These are phyloP conservation scores for Brassica juncea DNA, from an alignment of 345 rosid species.

Conservation along the genomic window DNA sequence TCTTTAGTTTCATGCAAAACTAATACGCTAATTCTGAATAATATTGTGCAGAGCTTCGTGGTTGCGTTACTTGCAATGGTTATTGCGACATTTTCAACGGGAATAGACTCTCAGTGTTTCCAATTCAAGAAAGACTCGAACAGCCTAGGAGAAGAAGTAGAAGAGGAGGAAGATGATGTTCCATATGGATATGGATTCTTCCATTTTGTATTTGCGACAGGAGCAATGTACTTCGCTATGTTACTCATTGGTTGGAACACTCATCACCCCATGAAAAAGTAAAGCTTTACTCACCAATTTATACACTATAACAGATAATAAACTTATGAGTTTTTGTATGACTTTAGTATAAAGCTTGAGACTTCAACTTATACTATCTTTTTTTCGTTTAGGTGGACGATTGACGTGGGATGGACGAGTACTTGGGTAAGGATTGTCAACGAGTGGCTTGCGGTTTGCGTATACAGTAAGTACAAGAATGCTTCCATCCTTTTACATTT, in stretches of 20 bases:
- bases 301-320: background rate
- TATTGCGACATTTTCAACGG: constrained; percentile 92
- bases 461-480: constrained; percentile 64
- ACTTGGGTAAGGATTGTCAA: constrained; percentile 91
- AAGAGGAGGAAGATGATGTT: constrained; percentile 55
- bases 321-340: background rate
- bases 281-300: constrained; percentile 12
- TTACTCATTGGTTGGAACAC: constrained; percentile 90
- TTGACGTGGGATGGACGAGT: constrained; percentile 99
- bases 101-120: constrained; percentile 90
- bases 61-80: constrained; percentile 86
- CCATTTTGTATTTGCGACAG: constrained; percentile 95
- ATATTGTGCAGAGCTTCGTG: constrained; percentile 68
- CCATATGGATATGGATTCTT: constrained; percentile 98
- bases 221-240: constrained; percentile 98
- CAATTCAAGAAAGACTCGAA: constrained; percentile 60
- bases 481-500: background rate
- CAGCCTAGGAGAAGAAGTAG: constrained; percentile 40
- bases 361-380: background rate
- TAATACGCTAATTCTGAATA: background rate
- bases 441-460: constrained; percentile 94
- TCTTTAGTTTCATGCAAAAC: background rate
- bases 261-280: constrained; percentile 82
- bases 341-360: constrained; percentile 5
- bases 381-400: constrained; percentile 71